phyloP scores from a whole-genome alignment of 305 asterid species.

The Fraxinus sp. region DNA sequence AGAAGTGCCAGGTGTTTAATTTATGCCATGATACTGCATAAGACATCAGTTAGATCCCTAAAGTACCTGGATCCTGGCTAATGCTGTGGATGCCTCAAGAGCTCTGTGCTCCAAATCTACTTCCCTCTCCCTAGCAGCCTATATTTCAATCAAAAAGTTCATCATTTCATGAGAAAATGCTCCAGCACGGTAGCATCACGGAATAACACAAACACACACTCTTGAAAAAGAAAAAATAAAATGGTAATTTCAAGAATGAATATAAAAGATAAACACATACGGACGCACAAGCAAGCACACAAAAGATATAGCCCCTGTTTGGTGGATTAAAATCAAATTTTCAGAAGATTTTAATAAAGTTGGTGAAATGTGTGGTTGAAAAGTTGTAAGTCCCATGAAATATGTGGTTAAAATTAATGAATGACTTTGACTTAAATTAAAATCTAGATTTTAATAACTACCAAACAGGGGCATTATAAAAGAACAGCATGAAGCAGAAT shows the following conservation, averaged over 20 bases:
- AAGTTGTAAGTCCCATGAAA: too few species aligned
- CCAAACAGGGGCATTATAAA: background rate
- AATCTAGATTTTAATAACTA: too few species aligned
- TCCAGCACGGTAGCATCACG: background rate
- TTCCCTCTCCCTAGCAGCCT: conserved; percentile 99
- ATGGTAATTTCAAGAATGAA: background rate
- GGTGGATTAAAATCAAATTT: too few species aligned
- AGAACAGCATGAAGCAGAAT: background rate
- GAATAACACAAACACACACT: background rate
- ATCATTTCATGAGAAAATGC: conserved; percentile 21
- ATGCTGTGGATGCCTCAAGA: conserved; percentile 85
- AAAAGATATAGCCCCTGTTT: background rate
- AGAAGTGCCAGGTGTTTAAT: background rate
- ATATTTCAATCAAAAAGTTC: conserved; percentile 26
- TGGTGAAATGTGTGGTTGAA: too few species aligned
- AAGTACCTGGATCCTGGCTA: conserved; percentile 92
- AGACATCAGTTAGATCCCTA: conserved; percentile 6
- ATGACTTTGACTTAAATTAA: too few species aligned
- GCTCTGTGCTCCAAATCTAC: conserved; percentile 96
- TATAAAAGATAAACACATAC: conserved; percentile 2
- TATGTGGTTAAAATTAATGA: too few species aligned
- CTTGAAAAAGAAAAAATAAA: background rate
- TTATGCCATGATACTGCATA: background rate
- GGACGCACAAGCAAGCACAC: conserved; percentile 8
- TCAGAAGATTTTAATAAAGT: too few species aligned